These are phyloP conservation scores for Aspergillus phoenicis DNA, from an alignment of 2,329 filamentous ascomycete genomes.

Conservation along the genomic window DNA sequence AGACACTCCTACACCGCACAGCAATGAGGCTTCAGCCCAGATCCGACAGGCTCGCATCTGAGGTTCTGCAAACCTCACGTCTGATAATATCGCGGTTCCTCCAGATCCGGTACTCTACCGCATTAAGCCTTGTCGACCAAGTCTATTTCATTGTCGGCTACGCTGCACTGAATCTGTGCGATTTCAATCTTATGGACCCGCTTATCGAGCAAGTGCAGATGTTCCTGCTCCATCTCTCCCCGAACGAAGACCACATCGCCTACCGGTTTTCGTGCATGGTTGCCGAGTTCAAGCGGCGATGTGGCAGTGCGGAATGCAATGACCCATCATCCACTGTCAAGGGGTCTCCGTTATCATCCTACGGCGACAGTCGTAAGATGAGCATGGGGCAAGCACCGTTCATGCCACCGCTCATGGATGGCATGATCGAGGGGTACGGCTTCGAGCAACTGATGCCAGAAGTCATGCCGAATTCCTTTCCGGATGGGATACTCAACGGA, in stretches of 20 bases:
- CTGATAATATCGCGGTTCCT: conserved; percentile 35
- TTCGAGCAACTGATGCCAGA: conserved; percentile 31
- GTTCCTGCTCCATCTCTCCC: conserved; percentile 36
- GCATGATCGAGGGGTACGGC: conserved; percentile 28
- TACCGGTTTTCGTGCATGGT: conserved; percentile 38
- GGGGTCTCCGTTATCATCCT: conserved; percentile 19
- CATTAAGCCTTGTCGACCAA: conserved; percentile 34
- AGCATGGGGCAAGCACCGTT: conserved; percentile 29
- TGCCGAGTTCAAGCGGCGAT: conserved; percentile 34
- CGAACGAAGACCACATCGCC: conserved; percentile 37
- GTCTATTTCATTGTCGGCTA: conserved; percentile 39
- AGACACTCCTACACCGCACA: conserved; percentile 38
- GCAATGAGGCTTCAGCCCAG: conserved; percentile 31
- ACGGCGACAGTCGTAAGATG: conserved; percentile 22
- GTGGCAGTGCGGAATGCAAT: conserved; percentile 27
- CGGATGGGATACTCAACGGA: conserved; percentile 13
- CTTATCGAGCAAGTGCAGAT: conserved; percentile 37
- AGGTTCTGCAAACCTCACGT: conserved; percentile 34
- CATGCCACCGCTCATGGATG: conserved; percentile 27
- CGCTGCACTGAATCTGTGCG: conserved; percentile 39
- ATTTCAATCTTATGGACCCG: conserved; percentile 36
- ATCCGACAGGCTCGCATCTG: conserved; percentile 29
- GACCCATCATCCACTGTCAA: conserved; percentile 23
- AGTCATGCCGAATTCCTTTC: conserved; percentile 17
- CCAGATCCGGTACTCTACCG: conserved; percentile 31